Evolutionary conservation across 73 alveolate genomes (phyloP).

Genomic region (Blepharisma stoltei): DNA sequence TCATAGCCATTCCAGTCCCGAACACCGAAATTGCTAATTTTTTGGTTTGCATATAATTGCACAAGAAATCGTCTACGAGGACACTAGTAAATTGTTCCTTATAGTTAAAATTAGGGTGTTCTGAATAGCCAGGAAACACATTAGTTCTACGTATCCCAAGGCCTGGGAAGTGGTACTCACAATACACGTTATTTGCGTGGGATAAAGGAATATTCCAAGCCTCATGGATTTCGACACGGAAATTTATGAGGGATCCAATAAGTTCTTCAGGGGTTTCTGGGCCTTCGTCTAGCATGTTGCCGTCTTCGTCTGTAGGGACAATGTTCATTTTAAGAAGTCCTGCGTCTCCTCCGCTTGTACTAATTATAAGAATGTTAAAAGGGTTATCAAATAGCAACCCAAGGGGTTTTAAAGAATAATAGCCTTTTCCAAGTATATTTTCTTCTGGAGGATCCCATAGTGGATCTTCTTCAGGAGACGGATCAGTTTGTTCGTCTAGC

Average conservation of each 20-base stretch:
- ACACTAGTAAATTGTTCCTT: slow-evolving; percentile 7
- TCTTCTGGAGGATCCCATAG: slow-evolving; percentile 85
- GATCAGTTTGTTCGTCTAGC: neutral
- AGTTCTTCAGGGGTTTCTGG: slow-evolving; percentile 25
- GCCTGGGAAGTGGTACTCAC: slow-evolving; percentile 15
- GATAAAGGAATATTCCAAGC: slow-evolving; percentile 5
- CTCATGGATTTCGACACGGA: slow-evolving; percentile 10
- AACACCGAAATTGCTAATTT: neutral
- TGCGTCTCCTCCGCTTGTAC: slow-evolving; percentile 2
- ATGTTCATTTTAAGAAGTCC: neutral
- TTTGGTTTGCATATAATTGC: neutral
- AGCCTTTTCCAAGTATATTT: slow-evolving; percentile 64
- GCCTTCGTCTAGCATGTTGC: slow-evolving; percentile 1
- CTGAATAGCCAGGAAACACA: slow-evolving; percentile 6
- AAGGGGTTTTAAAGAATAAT: slow-evolving; percentile 52
- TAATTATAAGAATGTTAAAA: neutral
- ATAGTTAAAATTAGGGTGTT: neutral
- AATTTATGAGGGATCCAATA: neutral
- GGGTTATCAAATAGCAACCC: slow-evolving; percentile 30
- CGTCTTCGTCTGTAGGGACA: slow-evolving; percentile 20
- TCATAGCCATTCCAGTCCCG: slow-evolving; percentile 19
- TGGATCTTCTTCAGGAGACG: slow-evolving; percentile 59
- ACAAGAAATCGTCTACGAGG: neutral
- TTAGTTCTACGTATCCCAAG: neutral
- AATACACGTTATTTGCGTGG: slow-evolving; percentile 14